Evolutionary conservation across 2,329 filamentous ascomycete species (phyloP).

Genomic region (Fusarium bulbicola): DNA sequence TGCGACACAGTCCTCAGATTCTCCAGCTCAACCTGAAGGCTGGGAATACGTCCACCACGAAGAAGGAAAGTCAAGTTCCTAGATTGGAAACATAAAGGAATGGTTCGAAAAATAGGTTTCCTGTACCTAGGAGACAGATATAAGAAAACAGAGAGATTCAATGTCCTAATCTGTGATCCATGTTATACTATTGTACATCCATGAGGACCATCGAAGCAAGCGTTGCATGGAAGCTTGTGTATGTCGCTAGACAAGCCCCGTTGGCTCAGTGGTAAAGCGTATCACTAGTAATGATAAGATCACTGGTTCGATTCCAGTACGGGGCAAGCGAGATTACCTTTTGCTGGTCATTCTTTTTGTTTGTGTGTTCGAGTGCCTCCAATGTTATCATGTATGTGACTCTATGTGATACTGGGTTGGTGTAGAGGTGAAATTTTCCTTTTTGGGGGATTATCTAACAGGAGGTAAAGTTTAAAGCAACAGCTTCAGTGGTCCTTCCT

Average conservation of each 20-base stretch:
- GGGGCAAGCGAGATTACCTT: slow-evolving; percentile 30
- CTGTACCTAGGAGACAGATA: background rate
- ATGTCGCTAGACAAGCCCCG: slow-evolving; percentile 24
- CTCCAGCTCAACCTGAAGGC: background rate
- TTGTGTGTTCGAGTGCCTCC: background rate
- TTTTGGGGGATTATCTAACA: background rate
- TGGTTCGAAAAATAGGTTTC: too few species aligned
- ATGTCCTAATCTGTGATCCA: too few species aligned
- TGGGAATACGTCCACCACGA: background rate
- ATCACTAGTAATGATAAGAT: slow-evolving; percentile 51
- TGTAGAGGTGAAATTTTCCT: background rate
- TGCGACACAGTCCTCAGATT: background rate
- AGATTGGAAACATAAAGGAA: background rate
- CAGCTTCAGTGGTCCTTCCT: background rate
- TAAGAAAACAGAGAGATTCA: background rate
- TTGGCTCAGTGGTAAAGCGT: slow-evolving; percentile 49
- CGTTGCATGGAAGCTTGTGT: background rate
- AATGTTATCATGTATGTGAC: background rate
- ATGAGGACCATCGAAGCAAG: rapidly evolving
- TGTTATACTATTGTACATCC: rapidly evolving
- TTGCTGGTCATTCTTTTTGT: background rate
- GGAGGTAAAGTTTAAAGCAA: background rate
- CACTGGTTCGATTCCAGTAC: slow-evolving; percentile 48
- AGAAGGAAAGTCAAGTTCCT: too few species aligned
- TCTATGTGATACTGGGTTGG: background rate